phyloP scores from a whole-genome alignment of 139 green algal genomes.

The Medakamo hakoo region DNA sequence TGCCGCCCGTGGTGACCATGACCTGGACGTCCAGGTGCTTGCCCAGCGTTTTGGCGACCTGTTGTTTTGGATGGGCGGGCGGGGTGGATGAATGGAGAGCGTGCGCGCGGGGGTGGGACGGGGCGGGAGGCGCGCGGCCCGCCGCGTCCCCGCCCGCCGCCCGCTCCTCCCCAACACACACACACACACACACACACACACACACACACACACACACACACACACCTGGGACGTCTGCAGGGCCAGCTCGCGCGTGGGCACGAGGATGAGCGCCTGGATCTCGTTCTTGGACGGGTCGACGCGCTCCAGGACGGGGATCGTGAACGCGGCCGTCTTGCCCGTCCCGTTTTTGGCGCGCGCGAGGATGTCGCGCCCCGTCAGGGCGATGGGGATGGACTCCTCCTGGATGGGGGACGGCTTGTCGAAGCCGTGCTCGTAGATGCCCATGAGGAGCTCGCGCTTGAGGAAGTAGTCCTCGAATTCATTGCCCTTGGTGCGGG shows the following conservation, averaged over 20 bases:
- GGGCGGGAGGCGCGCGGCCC: too few relatives aligned
- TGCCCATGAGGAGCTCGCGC: slow-evolving; percentile 92
- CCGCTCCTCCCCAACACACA: too few relatives aligned
- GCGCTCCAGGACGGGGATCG: slow-evolving; percentile 90
- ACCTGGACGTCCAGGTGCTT: slow-evolving; percentile 83
- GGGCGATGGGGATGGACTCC: slow-evolving; percentile 94
- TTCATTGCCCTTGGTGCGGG: slow-evolving; percentile 89
- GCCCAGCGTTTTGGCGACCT: slow-evolving; percentile 93
- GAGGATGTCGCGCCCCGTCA: slow-evolving; percentile 93
- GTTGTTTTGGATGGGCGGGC: too few relatives aligned
- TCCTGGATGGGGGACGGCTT: slow-evolving; percentile 85
- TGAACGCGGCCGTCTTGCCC: slow-evolving; percentile 98
- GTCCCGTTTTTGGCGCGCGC: slow-evolving; percentile 99
- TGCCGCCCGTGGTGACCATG: slow-evolving; percentile 96
- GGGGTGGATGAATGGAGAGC: too few relatives aligned
- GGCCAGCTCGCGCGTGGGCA: slow-evolving; percentile 94
- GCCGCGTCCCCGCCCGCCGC: too few relatives aligned
- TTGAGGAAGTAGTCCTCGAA: slow-evolving; percentile 99
- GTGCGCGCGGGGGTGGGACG: too few relatives aligned
- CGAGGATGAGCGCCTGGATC: slow-evolving; percentile 92
- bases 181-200: too few relatives aligned
- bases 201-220: too few relatives aligned
- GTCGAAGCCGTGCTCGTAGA: slow-evolving; percentile 99
- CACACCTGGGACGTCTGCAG: slow-evolving; percentile 82
- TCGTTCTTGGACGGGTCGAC: slow-evolving; percentile 69